Percentiles rank a stretch among this genome's conserved stretches.
These are phyloP conservation scores for Asterochloris erici DNA, from an alignment of 139 green algal species.

Conservation along the genomic window DNA sequence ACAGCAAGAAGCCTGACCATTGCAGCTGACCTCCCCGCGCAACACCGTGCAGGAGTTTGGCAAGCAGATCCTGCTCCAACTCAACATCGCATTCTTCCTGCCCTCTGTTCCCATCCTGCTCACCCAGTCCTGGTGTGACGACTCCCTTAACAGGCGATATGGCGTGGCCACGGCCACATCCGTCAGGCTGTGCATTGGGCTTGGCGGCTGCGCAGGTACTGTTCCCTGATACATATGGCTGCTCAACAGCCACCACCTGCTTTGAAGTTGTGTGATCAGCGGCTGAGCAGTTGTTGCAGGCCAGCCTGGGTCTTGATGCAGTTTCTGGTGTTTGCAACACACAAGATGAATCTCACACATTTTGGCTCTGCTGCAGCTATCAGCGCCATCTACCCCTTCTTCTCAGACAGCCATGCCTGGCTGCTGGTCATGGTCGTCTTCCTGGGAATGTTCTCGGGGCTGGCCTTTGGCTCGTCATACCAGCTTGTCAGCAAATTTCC, in stretches of 20 bases:
- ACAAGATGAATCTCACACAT: neutral
- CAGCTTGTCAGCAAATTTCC: constrained; percentile 16
- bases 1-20: too few relatives aligned
- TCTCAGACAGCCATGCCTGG: neutral
- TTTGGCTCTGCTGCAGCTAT: neutral
- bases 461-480: constrained; percentile 19
- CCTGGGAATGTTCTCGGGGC: constrained; percentile 11
- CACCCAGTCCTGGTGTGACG: constrained; percentile 37
- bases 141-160: constrained; percentile 5
- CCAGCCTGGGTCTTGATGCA: neutral
- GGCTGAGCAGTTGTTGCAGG: too few relatives aligned
- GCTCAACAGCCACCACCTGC: too few relatives aligned
- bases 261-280: too few relatives aligned
- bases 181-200: constrained; percentile 4
- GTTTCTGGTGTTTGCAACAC: neutral
- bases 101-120: constrained; percentile 52
- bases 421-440: constrained; percentile 7
- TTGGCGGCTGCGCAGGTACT: too few relatives aligned
- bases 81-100: constrained; percentile 66
- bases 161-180: constrained; percentile 16
- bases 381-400: constrained; percentile 14
- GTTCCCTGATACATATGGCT: too few relatives aligned
- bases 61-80: constrained; percentile 51
- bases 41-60: constrained; percentile 27
- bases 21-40: too few relatives aligned